A percentile compares a stretch with the other conserved stretches of the same genome.
Evolutionary conservation across 306 rosid species (phyloP).

Genomic region (Rosa rugosa): DNA sequence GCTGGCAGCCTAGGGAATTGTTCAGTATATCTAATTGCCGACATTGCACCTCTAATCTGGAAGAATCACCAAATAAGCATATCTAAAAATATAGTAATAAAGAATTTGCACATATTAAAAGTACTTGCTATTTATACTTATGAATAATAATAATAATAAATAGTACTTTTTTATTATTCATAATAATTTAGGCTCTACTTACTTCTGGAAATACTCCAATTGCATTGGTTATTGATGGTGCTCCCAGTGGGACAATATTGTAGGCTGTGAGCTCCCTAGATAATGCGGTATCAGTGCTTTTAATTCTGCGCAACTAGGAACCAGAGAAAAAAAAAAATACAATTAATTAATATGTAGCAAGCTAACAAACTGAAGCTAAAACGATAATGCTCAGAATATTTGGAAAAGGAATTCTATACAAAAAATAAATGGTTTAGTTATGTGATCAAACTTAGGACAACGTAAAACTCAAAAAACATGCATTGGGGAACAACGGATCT

Average conservation of each 20-base stretch:
- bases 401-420: slow-evolving; percentile 3
- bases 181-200: slow-evolving; percentile 38
- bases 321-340: slow-evolving; percentile 20
- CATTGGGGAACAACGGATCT: slow-evolving; percentile 8
- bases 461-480: slow-evolving; percentile 13
- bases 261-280: slow-evolving; percentile 77
- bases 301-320: slow-evolving; percentile 68
- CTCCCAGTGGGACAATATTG: slow-evolving; percentile 88
- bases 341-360: background rate
- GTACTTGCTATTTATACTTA: slow-evolving; percentile 4
- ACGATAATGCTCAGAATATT: slow-evolving; percentile 27
- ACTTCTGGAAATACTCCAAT: slow-evolving; percentile 94
- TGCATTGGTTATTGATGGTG: slow-evolving; percentile 73
- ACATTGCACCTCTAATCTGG: slow-evolving; percentile 85
- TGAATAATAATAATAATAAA: background rate
- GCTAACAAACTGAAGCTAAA: slow-evolving; percentile 7
- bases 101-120: slow-evolving; percentile 7
- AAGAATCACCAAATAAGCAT: slow-evolving; percentile 23
- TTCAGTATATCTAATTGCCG: slow-evolving; percentile 73
- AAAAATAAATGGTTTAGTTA: background rate
- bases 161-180: background rate
- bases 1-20: slow-evolving; percentile 81
- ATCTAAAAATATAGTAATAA: background rate
- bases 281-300: slow-evolving; percentile 50
- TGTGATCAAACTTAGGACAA: background rate